phyloP scores from a whole-genome alignment of 306 rosid species.

The Inga oerstediana region DNA sequence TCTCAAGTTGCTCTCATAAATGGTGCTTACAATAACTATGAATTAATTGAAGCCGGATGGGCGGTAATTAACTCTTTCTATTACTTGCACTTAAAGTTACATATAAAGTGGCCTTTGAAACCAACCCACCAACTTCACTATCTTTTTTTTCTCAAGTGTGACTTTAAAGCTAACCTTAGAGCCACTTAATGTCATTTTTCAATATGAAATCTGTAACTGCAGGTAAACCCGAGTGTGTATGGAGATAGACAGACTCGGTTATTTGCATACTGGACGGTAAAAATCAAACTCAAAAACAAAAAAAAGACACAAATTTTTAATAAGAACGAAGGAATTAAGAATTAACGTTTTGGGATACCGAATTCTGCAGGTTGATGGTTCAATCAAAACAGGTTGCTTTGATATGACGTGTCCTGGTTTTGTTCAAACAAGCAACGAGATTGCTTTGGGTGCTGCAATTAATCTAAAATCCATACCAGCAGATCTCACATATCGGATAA shows the following conservation, averaged over 20 bases:
- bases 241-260: constrained; percentile 68
- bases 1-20: constrained; percentile 57
- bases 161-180: constrained; percentile 1
- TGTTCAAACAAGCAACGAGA: constrained; percentile 55
- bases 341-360: background rate
- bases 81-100: constrained; percentile 18
- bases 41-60: constrained; percentile 72
- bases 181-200: background rate
- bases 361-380: constrained; percentile 57
- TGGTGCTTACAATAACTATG: constrained; percentile 50
- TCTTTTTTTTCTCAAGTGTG: background rate
- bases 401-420: constrained; percentile 80
- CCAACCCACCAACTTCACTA: background rate
- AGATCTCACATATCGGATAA: constrained; percentile 47
- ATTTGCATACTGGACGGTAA: constrained; percentile 70
- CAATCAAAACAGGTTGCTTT: constrained; percentile 71
- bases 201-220: background rate
- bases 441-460: constrained; percentile 62
- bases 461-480: constrained; percentile 42
- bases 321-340: background rate
- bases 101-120: constrained; percentile 6
- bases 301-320: background rate
- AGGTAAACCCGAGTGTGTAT: constrained; percentile 70
- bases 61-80: constrained; percentile 37
- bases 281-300: constrained; percentile 3